A percentile compares a stretch with the other conserved stretches of the same genome.
These are phyloP conservation scores for Penicillium silybi DNA, from an alignment of 495 filamentous ascomycete genomes.

Conservation along the genomic window DNA sequence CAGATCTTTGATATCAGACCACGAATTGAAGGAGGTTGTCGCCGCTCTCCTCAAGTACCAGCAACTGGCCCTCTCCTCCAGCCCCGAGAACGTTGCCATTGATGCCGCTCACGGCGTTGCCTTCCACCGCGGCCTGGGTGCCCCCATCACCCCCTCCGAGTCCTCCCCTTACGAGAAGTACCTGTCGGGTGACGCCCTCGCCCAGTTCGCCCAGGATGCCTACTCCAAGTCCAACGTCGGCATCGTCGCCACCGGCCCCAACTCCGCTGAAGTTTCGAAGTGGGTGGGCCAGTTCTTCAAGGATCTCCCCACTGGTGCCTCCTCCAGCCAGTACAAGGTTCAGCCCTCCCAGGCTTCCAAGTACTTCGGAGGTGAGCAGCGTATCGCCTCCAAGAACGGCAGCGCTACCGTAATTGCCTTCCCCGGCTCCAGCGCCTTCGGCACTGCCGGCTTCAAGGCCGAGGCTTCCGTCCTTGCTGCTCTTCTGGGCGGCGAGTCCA, in stretches of 20 bases:
- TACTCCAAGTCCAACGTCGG: slow-evolving; percentile 89
- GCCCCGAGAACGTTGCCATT: slow-evolving; percentile 68
- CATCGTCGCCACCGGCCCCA: slow-evolving; percentile 82
- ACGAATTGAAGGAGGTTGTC: slow-evolving; percentile 86
- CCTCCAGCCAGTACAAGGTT: slow-evolving; percentile 35
- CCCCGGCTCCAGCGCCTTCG: slow-evolving; percentile 77
- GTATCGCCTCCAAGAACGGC: slow-evolving; percentile 67
- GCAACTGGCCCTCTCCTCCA: slow-evolving; percentile 62
- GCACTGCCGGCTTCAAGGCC: slow-evolving; percentile 71
- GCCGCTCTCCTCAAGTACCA: slow-evolving; percentile 63
- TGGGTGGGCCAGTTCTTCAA: slow-evolving; percentile 92
- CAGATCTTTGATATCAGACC: slow-evolving; percentile 49
- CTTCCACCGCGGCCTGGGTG: slow-evolving; percentile 91
- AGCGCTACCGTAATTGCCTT: slow-evolving; percentile 86
- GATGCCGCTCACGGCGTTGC: slow-evolving; percentile 84
- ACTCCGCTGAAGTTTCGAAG: slow-evolving; percentile 70
- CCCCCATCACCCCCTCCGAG: slow-evolving; percentile 64
- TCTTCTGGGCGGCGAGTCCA: slow-evolving; percentile 83
- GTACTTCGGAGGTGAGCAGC: slow-evolving; percentile 93
- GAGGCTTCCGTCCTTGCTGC: slow-evolving; percentile 85
- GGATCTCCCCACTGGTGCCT: slow-evolving; percentile 36
- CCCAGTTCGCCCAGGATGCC: slow-evolving; percentile 66
- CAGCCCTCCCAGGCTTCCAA: slow-evolving; percentile 55
- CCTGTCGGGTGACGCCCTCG: slow-evolving; percentile 65
- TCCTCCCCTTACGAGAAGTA: slow-evolving; percentile 70